Conservation (phyloP, 352 stramenopile genomes). For the Aphanomyces astaci region DNA sequence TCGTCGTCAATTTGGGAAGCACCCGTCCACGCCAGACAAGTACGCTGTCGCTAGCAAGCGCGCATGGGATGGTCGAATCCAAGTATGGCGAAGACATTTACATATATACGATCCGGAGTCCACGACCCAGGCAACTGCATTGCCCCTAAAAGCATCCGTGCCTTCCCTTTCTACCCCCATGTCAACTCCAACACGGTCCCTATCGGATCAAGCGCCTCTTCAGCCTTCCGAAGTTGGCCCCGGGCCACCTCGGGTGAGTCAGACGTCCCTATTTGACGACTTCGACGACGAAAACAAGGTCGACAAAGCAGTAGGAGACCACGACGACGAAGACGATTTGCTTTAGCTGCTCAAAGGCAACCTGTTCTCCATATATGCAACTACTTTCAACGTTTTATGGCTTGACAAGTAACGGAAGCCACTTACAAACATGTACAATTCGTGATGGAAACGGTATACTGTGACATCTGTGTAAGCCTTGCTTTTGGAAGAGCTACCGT, state of each 20-base stretch:
- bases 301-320: slow-evolving; percentile 30
- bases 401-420: no score
- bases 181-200: neutral
- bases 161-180: no score
- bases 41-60: slow-evolving; percentile 68
- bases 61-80: slow-evolving; percentile 67
- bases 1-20: slow-evolving; percentile 35
- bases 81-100: slow-evolving; percentile 69
- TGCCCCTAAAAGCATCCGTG: no score
- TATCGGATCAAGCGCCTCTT: neutral
- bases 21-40: slow-evolving; percentile 80
- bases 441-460: no score
- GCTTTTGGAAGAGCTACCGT: no score
- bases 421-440: no score
- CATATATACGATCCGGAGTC: slow-evolving; percentile 66
- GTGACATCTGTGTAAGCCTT: no score
- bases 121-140: neutral
- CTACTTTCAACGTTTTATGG: no score
- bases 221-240: no score
- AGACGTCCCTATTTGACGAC: slow-evolving; percentile 40
- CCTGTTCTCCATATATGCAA: no score
- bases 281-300: slow-evolving; percentile 33
- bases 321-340: slow-evolving; percentile 61
- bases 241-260: neutral
- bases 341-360: slow-evolving; percentile 35